Conservation (phyloP, 2,329 filamentous ascomycete genomes). For the Aureobasidium sp. region DNA sequence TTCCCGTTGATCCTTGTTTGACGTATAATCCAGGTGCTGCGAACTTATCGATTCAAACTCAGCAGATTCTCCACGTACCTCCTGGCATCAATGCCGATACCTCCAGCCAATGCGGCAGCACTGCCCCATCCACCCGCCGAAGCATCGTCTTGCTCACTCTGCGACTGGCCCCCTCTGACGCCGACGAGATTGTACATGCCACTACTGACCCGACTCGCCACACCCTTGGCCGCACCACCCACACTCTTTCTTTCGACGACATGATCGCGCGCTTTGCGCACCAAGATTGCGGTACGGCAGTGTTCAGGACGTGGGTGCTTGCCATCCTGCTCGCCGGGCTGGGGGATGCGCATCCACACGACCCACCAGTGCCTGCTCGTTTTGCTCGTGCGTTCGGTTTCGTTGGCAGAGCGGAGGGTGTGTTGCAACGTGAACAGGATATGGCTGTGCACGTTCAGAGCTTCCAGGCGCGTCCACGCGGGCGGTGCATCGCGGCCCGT, state of each 20-base stretch:
- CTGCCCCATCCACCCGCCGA: conserved; percentile 46
- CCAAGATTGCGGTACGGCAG: conserved; percentile 38
- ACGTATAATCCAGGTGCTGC: too few relatives aligned
- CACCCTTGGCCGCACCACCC: conserved; percentile 25
- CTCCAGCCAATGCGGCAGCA: conserved; percentile 57
- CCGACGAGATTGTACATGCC: conserved; percentile 18
- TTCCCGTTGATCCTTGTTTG: too few relatives aligned
- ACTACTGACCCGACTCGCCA: conserved; percentile 22
- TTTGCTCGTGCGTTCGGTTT: conserved; percentile 56
- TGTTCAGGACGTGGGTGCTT: conserved; percentile 3
- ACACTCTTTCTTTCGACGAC: conserved; percentile 17
- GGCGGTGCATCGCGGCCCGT: conserved; percentile 21
- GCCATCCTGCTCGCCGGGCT: conserved; percentile 4
- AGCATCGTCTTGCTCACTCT: conserved; percentile 20
- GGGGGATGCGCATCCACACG: conserved; percentile 53
- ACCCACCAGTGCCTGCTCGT: conserved; percentile 62
- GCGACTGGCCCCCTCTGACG: conserved; percentile 23
- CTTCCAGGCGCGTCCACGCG: conserved; percentile 50
- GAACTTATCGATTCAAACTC: conserved; percentile 52
- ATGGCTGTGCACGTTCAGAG: conserved; percentile 55
- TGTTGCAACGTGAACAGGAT: conserved; percentile 51
- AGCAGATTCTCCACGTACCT: conserved; percentile 67
- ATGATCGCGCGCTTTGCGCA: conserved; percentile 34
- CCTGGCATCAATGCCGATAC: conserved; percentile 70
- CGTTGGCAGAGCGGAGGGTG: conserved; percentile 40